These are phyloP conservation scores for Suillus cothurnatus DNA, from an alignment of 768 basidiomycete species.

Conservation along the genomic window DNA sequence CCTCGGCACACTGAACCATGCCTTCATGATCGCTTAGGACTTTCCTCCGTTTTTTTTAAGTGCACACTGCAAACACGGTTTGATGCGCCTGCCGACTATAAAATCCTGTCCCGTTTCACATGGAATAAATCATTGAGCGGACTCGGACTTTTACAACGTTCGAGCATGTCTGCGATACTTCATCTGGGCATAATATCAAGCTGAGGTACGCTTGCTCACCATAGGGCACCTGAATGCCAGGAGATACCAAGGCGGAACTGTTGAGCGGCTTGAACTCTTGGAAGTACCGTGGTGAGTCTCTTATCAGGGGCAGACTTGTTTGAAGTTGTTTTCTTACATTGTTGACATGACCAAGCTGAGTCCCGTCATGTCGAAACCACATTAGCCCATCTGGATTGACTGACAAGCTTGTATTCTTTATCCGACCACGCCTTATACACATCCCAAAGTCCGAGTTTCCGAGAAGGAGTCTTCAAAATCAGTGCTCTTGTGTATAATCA, in stretches of 20 bases:
- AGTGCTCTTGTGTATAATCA: no score
- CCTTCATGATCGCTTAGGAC: background rate
- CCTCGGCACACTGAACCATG: background rate
- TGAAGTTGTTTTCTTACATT: no score
- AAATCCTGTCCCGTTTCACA: background rate
- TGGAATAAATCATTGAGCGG: background rate
- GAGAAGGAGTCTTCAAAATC: no score
- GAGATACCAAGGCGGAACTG: background rate
- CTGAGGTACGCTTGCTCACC: background rate
- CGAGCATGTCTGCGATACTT: background rate
- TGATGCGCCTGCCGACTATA: background rate
- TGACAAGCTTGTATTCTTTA: no score
- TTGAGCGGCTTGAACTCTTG: background rate
- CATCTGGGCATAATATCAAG: background rate
- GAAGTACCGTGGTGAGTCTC: no score
- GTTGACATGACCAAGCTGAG: no score
- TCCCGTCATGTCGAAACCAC: no score
- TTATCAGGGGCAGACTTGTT: no score
- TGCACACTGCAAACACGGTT: background rate
- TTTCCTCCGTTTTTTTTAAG: background rate
- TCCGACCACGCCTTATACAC: no score
- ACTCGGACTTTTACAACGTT: background rate
- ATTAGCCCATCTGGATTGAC: no score
- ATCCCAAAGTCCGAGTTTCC: no score
- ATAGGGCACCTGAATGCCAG: background rate